Evolutionary conservation across 352 stramenopile genomes (phyloP).

Genomic region (Albugo laibachii): DNA sequence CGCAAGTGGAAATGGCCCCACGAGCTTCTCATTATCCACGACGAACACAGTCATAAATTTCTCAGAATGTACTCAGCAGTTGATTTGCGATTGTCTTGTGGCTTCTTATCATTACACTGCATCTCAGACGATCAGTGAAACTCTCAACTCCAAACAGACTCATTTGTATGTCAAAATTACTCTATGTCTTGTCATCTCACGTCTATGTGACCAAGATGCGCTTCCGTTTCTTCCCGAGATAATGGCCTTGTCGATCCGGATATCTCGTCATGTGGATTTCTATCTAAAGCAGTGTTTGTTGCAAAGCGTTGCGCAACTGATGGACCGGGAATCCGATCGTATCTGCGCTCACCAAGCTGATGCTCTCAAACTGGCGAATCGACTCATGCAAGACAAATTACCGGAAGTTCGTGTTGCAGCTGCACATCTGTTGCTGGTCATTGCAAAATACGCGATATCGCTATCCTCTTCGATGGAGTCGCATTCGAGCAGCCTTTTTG

Average conservation of each 20-base stretch:
- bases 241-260: slow-evolving; percentile 37
- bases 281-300: slow-evolving; percentile 66
- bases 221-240: slow-evolving; percentile 44
- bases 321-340: slow-evolving; percentile 16
- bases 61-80: slow-evolving; percentile 27
- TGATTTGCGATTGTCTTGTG: slow-evolving; percentile 55
- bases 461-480: neutral
- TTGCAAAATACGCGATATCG: slow-evolving; percentile 27
- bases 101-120: slow-evolving; percentile 52
- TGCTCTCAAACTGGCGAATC: slow-evolving; percentile 47
- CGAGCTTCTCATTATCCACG: too few relatives aligned
- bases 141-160: slow-evolving; percentile 24
- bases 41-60: neutral
- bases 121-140: slow-evolving; percentile 29
- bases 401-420: slow-evolving; percentile 47
- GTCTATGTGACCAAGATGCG: slow-evolving; percentile 29
- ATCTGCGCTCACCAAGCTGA: slow-evolving; percentile 24
- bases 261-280: slow-evolving; percentile 38
- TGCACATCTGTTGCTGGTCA: slow-evolving; percentile 33
- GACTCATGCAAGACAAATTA: slow-evolving; percentile 51
- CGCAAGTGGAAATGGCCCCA: too few relatives aligned
- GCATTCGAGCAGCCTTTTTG: too few relatives aligned
- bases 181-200: slow-evolving; percentile 44
- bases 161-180: slow-evolving; percentile 47
- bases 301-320: slow-evolving; percentile 33